A percentile compares a stretch with the other conserved stretches of the same genome.
Evolutionary conservation across 2,329 filamentous ascomycete species (phyloP).

Genomic region (Stemphylium lycopersici): DNA sequence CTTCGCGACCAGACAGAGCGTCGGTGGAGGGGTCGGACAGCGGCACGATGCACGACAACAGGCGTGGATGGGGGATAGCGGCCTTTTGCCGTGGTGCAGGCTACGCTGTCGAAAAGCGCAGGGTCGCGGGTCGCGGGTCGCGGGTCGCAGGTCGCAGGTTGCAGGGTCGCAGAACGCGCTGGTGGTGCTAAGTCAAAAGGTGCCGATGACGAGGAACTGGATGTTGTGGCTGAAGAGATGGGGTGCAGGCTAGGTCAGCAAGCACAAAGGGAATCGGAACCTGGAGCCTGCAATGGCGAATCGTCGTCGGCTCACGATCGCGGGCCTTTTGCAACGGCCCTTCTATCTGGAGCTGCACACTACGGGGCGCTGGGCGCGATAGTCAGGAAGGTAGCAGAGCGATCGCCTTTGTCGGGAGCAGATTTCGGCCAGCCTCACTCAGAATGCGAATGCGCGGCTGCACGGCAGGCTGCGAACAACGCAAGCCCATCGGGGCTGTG

Average conservation of each 20-base stretch:
- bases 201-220: conserved; percentile 13
- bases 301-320: background rate
- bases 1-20: background rate
- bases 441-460: background rate
- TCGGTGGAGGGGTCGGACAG: conserved; percentile 8
- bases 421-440: background rate
- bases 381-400: background rate
- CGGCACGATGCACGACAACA: background rate
- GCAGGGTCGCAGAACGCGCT: background rate
- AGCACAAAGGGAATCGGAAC: background rate
- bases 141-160: conserved; percentile 1
- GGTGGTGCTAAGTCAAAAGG: conserved; percentile 6
- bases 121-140: conserved; percentile 7
- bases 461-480: conserved; percentile 5
- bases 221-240: conserved; percentile 15
- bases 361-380: background rate
- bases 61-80: background rate
- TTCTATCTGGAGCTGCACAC: background rate
- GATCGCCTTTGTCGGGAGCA: background rate
- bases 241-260: conserved; percentile 6
- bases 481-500: conserved; percentile 17
- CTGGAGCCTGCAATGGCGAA: background rate
- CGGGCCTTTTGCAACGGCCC: conserved; percentile 7
- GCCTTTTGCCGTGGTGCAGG: conserved; percentile 6
- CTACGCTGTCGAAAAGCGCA: conserved; percentile 2